Conservation (phyloP, 1,139 yeast genomes). For the Hemisphaericaspora xylofermentans region DNA sequence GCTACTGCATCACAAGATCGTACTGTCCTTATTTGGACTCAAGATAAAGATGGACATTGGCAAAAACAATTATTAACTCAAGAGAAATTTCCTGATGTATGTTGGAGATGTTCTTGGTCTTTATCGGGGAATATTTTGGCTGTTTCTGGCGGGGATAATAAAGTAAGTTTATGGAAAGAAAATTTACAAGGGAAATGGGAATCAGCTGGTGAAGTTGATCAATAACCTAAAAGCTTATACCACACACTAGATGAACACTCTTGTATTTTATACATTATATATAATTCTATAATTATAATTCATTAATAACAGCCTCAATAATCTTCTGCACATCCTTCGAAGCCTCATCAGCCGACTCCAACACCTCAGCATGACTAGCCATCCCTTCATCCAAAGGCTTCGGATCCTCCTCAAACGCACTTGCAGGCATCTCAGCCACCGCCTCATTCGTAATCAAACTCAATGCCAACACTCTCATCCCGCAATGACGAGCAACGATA, state of each 20-base stretch:
- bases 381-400: slow-evolving; percentile 65
- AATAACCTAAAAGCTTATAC: slow-evolving; percentile 34
- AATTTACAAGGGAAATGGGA: slow-evolving; percentile 94
- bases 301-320: slow-evolving; percentile 62
- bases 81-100: slow-evolving; percentile 91
- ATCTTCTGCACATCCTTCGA: slow-evolving; percentile 75
- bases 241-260: too few relatives aligned
- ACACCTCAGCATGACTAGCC: slow-evolving; percentile 88
- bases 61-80: slow-evolving; percentile 69
- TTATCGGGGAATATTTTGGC: slow-evolving; percentile 94
- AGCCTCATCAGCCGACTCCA: slow-evolving; percentile 78
- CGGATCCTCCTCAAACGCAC: slow-evolving; percentile 60
- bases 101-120: slow-evolving; percentile 99
- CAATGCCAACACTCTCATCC: slow-evolving; percentile 76
- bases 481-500: slow-evolving; percentile 85
- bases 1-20: slow-evolving; percentile 99
- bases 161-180: slow-evolving; percentile 96
- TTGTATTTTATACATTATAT: slow-evolving; percentile 1
- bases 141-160: slow-evolving; percentile 93
- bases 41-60: slow-evolving; percentile 72
- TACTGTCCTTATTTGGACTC: slow-evolving; percentile 91
- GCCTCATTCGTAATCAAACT: slow-evolving; percentile 86
- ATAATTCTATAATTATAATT: slow-evolving; percentile 22
- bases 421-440: slow-evolving; percentile 71
- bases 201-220: slow-evolving; percentile 91